Evolutionary conservation across 768 basidiomycete genomes (phyloP), one percentile per base, ranked within the genome.

Genomic region (Russula sp.): DNA sequence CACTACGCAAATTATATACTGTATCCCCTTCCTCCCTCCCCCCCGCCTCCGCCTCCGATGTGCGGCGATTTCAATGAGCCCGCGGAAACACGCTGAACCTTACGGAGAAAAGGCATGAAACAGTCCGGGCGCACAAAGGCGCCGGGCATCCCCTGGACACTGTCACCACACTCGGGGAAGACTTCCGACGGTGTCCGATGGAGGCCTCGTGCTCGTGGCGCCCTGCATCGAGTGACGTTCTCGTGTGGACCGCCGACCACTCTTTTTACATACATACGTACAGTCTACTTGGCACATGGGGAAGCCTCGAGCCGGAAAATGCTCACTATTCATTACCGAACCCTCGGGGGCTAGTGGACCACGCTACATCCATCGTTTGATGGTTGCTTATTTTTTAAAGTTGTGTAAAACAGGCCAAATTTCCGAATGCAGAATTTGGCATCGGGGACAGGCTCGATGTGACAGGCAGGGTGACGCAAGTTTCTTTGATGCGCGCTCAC

Each of bases 401-500:
- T 60, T 38, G 51, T 54, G 29, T 45, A 54, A 36, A 39, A 45
- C 20, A 38, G 47, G 3, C 38, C 32, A 32, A 4, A 3, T 41
- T 47, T 46, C 61, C 61, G 18, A 53, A 62, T 25, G n/a, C 56
- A 57, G 61, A 18, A 62, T 62, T 52, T 58, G 61, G 56, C 50
- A 57, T 8, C 20, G 29, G 43, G 36, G 35, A 39, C 41, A 38
- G 47, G 16, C 25, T 43, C 16, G 22, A n/a, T 54, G 16, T 50
- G 18, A 43, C 47, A 29, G 29, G 36, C 36, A 25, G 41, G n/a
- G 25, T 56, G 42, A 56, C 54, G 42, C 29, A 50, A 53, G 50
- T 45, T 52, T 46, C 35, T 57, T 56, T 62, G 61, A 58, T 62
- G 61, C 61, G 56, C 56, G 50, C 61, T 58, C 61, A 39, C 43